Evolutionary conservation across 176 grass and related monocot species (phyloP), one percentile per base, ranked within the genome.

Genomic region (Carex cristatella): DNA sequence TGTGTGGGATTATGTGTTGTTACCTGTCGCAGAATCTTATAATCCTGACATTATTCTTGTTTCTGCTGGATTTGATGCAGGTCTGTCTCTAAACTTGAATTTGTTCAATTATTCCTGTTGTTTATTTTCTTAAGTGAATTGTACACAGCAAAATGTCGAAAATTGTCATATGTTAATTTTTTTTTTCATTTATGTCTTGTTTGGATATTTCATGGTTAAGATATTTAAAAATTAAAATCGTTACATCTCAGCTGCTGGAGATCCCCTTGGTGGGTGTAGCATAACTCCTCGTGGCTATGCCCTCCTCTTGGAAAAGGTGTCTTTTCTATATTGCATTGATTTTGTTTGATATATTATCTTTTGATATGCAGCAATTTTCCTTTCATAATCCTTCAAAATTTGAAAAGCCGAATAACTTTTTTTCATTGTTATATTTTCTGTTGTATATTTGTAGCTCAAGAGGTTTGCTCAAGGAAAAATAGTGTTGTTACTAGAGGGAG

Each of bases 61-160:
- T 51, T 98, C 96, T 81, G 93, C 96, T 84, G 96, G 96, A 81
- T 98, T 95, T 88, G 96, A 98, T 62, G 93, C 96, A 94, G 96
- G 96, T 94, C 79, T 80, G 10, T 64, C 56, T 42, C 15, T 78
- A 78, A 32, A 32, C 53, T 78, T 56, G 13, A 78, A 27, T 67
- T 27, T 74, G 44, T 78, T 32, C 27, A 33, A 32, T 78, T 78
- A 56, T 11, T 49, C 6, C 28, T 57, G 11, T 16, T 78, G 15
- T 57, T 49, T 16, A 57, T 78, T 5, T 32, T 28, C 11, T 51
- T 49, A 10, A 32, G 74, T 5, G 2, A 33, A 78, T 32, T 56
- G 57, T 33, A 16, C 53, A 10, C 23, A 35, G 3, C 10, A 57
- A 78, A 8, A 51, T 78, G 74, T 33, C 0, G 6, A 32, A 78